Evolutionary conservation across 73 alveolate genomes (phyloP).

Genomic region (Paraurostyla sp.): DNA sequence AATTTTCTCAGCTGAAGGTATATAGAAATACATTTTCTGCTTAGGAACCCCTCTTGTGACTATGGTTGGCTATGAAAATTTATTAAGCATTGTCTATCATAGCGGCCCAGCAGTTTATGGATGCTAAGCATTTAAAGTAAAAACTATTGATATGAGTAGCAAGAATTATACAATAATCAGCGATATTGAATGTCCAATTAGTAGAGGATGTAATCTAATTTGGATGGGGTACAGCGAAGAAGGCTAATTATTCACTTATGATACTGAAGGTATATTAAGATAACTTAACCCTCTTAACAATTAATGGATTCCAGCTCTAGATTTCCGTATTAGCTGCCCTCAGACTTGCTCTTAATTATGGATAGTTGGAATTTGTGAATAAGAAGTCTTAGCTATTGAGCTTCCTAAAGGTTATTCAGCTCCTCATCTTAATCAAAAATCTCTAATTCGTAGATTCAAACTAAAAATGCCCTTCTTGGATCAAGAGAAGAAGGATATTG

Average conservation of each 20-base stretch:
- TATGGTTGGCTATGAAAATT: constrained; percentile 71
- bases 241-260: constrained; percentile 70
- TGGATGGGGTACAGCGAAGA: constrained; percentile 80
- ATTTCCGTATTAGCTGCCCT: constrained; percentile 23
- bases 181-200: constrained; percentile 66
- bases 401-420: constrained; percentile 46
- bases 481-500: not conserved
- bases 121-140: constrained; percentile 62
- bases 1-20: constrained; percentile 71
- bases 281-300: constrained; percentile 7
- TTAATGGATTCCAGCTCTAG: constrained; percentile 76
- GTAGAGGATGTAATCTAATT: constrained; percentile 36
- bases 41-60: constrained; percentile 60
- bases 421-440: constrained; percentile 38
- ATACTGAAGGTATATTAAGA: constrained; percentile 64
- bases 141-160: constrained; percentile 49
- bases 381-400: constrained; percentile 35
- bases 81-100: constrained; percentile 63
- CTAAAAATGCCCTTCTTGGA: constrained; percentile 56
- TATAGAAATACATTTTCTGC: constrained; percentile 62
- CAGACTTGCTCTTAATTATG: constrained; percentile 25
- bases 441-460: constrained; percentile 30
- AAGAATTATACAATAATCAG: constrained; percentile 13
- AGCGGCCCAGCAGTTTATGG: constrained; percentile 74
- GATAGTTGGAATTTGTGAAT: constrained; percentile 57